Evolutionary conservation across 2,329 filamentous ascomycete species (phyloP).

Genomic region (Alternaria novae-zelandiae): DNA sequence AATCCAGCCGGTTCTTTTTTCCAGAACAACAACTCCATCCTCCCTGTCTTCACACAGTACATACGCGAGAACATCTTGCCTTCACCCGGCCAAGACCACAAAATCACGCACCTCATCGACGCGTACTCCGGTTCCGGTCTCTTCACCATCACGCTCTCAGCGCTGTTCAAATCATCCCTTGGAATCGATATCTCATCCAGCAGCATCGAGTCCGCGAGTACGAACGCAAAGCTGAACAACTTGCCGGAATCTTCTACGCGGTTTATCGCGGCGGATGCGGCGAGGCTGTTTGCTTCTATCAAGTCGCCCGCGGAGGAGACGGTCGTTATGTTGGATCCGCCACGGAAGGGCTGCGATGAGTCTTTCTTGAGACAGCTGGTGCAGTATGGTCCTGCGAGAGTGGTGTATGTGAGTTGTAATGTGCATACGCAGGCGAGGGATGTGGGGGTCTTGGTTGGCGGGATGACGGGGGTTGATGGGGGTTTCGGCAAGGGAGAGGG

Average conservation of each 20-base stretch:
- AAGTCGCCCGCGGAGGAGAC: slow-evolving; percentile 80
- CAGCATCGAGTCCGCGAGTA: slow-evolving; percentile 78
- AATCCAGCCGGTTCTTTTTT: slow-evolving; percentile 96
- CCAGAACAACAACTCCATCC: slow-evolving; percentile 99
- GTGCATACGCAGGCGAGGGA: slow-evolving; percentile 97
- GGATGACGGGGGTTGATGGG: slow-evolving; percentile 56
- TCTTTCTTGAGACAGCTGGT: slow-evolving; percentile 84
- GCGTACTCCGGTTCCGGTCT: slow-evolving; percentile 97
- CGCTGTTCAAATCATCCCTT: slow-evolving; percentile 77
- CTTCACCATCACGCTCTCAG: slow-evolving; percentile 92
- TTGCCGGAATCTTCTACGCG: slow-evolving; percentile 71
- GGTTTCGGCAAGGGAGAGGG: slow-evolving; percentile 47
- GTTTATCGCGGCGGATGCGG: slow-evolving; percentile 90
- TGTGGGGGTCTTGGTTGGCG: slow-evolving; percentile 83
- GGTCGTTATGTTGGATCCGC: slow-evolving; percentile 94
- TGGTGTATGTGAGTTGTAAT: slow-evolving; percentile 97
- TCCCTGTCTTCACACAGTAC: slow-evolving; percentile 83
- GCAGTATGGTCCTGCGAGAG: slow-evolving; percentile 74
- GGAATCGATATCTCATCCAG: slow-evolving; percentile 88
- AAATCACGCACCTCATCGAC: slow-evolving; percentile 87
- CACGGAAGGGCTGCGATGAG: slow-evolving; percentile 90
- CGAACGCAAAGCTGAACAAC: slow-evolving; percentile 79
- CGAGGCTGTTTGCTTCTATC: slow-evolving; percentile 79
- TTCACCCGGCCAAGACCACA: slow-evolving; percentile 29
- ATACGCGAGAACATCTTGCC: slow-evolving; percentile 80